A percentile compares a stretch with the other conserved stretches of the same genome.
These are phyloP conservation scores for Polysphondylium violaceum DNA, from an alignment of 78 protist genomes.

Conservation along the genomic window DNA sequence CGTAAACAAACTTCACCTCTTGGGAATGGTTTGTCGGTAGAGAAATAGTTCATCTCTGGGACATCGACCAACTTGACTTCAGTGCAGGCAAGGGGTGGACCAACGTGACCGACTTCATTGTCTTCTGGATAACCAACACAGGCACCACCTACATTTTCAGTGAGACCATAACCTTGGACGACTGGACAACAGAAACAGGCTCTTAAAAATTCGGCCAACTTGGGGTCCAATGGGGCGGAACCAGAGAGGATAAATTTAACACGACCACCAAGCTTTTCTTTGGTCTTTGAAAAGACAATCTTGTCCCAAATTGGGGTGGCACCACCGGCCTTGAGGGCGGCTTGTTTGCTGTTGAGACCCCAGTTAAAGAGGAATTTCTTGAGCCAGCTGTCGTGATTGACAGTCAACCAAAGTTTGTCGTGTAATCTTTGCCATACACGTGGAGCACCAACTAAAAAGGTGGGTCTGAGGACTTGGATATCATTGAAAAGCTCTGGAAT, in stretches of 20 bases:
- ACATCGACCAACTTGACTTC: slow-evolving; percentile 90
- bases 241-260: slow-evolving; percentile 90
- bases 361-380: slow-evolving; percentile 76
- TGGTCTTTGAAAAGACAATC: slow-evolving; percentile 82
- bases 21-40: slow-evolving; percentile 77
- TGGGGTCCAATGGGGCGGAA: slow-evolving; percentile 93
- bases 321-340: slow-evolving; percentile 46
- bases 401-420: slow-evolving; percentile 78
- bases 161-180: slow-evolving; percentile 96
- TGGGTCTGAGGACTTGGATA: slow-evolving; percentile 90
- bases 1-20: slow-evolving; percentile 96
- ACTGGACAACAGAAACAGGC: slow-evolving; percentile 87
- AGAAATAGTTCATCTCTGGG: slow-evolving; percentile 92
- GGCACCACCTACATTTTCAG: slow-evolving; percentile 94
- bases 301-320: slow-evolving; percentile 85
- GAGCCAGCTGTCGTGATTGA: slow-evolving; percentile 47
- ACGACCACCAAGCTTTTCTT: slow-evolving; percentile 91
- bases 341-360: slow-evolving; percentile 84
- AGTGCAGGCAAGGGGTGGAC: slow-evolving; percentile 75
- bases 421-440: slow-evolving; percentile 92
- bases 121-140: slow-evolving; percentile 71
- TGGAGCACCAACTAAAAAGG: slow-evolving; percentile 95
- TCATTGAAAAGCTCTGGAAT: slow-evolving; percentile 86
- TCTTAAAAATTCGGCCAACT: slow-evolving; percentile 86
- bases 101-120: slow-evolving; percentile 76